Conservation (phyloP, 2,329 filamentous ascomycete species). For the Cephalotrichum gorgonifer region DNA sequence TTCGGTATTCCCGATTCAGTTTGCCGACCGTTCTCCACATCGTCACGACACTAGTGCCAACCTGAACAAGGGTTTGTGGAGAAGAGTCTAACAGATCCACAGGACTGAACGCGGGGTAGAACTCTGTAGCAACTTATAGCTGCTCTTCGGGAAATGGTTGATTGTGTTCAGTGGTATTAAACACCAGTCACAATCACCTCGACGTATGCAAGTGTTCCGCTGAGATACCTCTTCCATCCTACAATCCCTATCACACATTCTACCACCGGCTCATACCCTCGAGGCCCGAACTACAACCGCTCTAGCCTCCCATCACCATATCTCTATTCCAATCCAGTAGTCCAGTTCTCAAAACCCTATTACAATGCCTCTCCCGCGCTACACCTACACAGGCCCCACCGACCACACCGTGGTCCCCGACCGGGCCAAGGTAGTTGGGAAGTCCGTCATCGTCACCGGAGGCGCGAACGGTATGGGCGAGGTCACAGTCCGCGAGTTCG, state of each 20-base stretch:
- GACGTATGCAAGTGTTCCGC: no score
- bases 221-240: no score
- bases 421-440: conserved; percentile 24
- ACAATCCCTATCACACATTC: no score
- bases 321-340: neutral
- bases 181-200: conserved; percentile 1
- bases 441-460: conserved; percentile 37
- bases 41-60: neutral
- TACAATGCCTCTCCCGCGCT: conserved; percentile 13
- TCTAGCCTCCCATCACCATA: neutral
- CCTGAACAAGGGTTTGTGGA: neutral
- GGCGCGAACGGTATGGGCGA: conserved; percentile 32
- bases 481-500: conserved; percentile 22
- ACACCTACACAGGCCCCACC: conserved; percentile 21
- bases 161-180: neutral
- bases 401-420: conserved; percentile 24
- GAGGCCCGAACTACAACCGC: no score
- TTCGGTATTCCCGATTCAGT: neutral
- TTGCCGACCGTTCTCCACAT: neutral
- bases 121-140: no score
- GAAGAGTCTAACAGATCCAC: neutral
- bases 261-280: no score
- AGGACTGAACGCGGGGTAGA: no score
- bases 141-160: no score
- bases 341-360: neutral